phyloP scores from a whole-genome alignment of 163 green algal genomes.

The Picocystis sp. region DNA sequence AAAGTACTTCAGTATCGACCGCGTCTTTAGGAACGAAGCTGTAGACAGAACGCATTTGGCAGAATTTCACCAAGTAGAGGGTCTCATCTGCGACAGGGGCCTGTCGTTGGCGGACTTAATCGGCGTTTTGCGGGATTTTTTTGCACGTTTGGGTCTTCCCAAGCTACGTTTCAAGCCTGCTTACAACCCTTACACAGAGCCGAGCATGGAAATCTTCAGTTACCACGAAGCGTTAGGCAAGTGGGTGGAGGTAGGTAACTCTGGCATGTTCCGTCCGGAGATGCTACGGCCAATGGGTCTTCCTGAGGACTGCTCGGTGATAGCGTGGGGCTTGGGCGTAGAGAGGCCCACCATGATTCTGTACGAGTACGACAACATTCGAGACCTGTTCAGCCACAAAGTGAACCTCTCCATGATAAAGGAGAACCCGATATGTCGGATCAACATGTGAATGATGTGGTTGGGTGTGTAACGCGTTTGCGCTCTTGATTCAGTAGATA shows the following conservation, averaged over 20 bases:
- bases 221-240: conserved; percentile 30
- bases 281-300: conserved; percentile 98
- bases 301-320: conserved; percentile 87
- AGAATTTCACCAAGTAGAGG: conserved; percentile 96
- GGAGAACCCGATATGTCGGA: conserved; percentile 81
- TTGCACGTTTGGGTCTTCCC: conserved; percentile 69
- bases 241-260: conserved; percentile 91
- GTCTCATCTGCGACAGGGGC: conserved; percentile 68
- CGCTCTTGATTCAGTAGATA: too few relatives aligned
- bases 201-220: conserved; percentile 97
- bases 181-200: conserved; percentile 99
- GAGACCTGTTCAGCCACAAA: conserved; percentile 95
- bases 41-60: conserved; percentile 94
- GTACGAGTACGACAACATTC: conserved; percentile 98
- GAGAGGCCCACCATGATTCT: conserved; percentile 98
- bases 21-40: conserved; percentile 94
- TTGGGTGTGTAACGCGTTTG: neutral
- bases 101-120: conserved; percentile 89
- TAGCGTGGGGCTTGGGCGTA: conserved; percentile 90
- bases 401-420: conserved; percentile 77
- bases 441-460: conserved; percentile 45
- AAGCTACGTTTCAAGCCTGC: conserved; percentile 98
- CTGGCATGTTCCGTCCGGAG: conserved; percentile 96
- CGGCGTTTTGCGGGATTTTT: conserved; percentile 67
- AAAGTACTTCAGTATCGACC: conserved; percentile 96